phyloP scores from a whole-genome alignment of 2,329 filamentous ascomycete species.

The Biscogniauxia marginata region DNA sequence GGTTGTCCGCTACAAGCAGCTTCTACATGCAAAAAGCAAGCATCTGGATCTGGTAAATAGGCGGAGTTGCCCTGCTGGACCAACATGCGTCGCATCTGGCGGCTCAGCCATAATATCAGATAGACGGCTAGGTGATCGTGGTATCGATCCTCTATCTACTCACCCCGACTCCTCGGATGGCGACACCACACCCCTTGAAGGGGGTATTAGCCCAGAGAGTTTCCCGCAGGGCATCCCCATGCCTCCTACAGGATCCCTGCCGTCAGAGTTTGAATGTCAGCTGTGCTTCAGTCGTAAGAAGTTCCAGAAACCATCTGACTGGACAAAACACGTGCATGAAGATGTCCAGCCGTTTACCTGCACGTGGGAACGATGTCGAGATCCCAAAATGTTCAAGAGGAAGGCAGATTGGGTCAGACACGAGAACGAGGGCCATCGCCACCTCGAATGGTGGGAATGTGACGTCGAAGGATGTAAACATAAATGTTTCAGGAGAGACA shows the following conservation, averaged over 20 bases:
- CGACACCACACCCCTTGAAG: conserved; percentile 67
- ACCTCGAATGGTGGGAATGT: conserved; percentile 89
- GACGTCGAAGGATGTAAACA: conserved; percentile 78
- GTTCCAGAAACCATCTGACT: conserved; percentile 89
- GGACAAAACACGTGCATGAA: conserved; percentile 95
- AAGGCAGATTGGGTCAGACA: conserved; percentile 96
- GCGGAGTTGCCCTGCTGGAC: conserved; percentile 57
- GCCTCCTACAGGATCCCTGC: conserved; percentile 73
- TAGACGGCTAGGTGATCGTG: conserved; percentile 57
- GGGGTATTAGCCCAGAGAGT: conserved; percentile 66
- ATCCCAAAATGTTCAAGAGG: conserved; percentile 89
- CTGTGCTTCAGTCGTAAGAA: conserved; percentile 83
- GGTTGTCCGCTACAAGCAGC: conserved; percentile 71
- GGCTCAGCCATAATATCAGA: conserved; percentile 65
- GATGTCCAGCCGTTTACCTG: conserved; percentile 93
- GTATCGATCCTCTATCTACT: conserved; percentile 54
- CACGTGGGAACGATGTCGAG: conserved; percentile 78
- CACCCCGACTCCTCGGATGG: conserved; percentile 60
- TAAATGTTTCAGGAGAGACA: conserved; percentile 82
- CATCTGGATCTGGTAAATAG: conserved; percentile 60
- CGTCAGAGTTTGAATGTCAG: conserved; percentile 86
- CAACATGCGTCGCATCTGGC: conserved; percentile 64
- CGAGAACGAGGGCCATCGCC: conserved; percentile 87
- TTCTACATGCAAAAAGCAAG: conserved; percentile 68
- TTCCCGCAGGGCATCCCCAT: conserved; percentile 81